phyloP scores from a whole-genome alignment of 1,284 basidiomycete species.

The Ceratobasidium sp. region DNA sequence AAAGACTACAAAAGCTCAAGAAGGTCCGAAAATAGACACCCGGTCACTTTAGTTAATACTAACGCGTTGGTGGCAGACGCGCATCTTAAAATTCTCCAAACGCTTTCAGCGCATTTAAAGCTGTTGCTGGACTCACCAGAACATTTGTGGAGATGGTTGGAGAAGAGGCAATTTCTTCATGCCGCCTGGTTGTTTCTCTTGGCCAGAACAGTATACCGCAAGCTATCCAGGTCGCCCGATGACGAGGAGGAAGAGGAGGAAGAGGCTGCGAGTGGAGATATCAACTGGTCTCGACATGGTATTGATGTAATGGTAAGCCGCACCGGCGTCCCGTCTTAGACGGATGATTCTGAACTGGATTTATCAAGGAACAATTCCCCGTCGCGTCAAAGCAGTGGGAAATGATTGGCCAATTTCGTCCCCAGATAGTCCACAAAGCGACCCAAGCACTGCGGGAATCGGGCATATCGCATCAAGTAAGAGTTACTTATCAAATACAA shows the following conservation, averaged over 20 bases:
- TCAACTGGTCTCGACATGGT: slow-evolving; percentile 63
- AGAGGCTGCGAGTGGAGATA: slow-evolving; percentile 37
- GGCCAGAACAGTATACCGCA: slow-evolving; percentile 77
- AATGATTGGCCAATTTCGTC: slow-evolving; percentile 76
- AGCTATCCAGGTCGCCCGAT: slow-evolving; percentile 63
- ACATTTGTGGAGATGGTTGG: slow-evolving; percentile 82
- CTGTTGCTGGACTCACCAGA: slow-evolving; percentile 86
- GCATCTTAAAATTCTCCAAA: slow-evolving; percentile 70
- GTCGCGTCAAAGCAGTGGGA: slow-evolving; percentile 90
- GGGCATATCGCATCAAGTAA: slow-evolving; percentile 19
- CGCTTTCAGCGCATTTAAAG: slow-evolving; percentile 84
- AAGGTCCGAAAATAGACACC: slow-evolving; percentile 15
- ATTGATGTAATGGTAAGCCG: slow-evolving; percentile 66
- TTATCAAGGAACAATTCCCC: slow-evolving; percentile 73
- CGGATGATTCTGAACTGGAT: slow-evolving; percentile 1
- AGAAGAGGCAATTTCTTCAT: slow-evolving; percentile 74
- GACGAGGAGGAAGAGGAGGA: slow-evolving; percentile 58
- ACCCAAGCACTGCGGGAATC: slow-evolving; percentile 70
- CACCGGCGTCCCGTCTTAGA: not conserved
- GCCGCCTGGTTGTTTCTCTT: slow-evolving; percentile 87
- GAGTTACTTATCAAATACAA: slow-evolving; percentile 40
- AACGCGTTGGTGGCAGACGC: slow-evolving; percentile 56
- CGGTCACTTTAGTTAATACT: not conserved
- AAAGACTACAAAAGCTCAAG: slow-evolving; percentile 38
- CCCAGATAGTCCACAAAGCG: slow-evolving; percentile 82